Conservation (phyloP, 768 basidiomycete genomes). For the Crassisporium funariophilum region DNA sequence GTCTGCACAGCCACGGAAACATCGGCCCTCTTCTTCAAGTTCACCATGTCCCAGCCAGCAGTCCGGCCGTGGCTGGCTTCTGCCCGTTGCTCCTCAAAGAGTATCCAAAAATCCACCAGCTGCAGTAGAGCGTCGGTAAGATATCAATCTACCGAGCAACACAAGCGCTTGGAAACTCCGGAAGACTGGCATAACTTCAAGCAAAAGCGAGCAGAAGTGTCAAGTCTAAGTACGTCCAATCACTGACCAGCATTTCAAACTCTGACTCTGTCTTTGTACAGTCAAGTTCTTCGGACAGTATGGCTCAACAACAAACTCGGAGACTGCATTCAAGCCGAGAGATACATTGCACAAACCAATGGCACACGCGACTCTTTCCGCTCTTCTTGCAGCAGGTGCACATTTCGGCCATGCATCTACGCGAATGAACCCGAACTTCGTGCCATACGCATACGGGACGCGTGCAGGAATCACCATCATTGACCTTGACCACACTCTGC, state of each 20-base stretch:
- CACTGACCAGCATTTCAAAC: constrained; percentile 3
- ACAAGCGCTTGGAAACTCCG: constrained; percentile 40
- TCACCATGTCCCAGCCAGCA: constrained; percentile 40
- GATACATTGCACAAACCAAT: constrained; percentile 70
- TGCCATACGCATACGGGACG: constrained; percentile 90
- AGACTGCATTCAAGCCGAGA: constrained; percentile 73
- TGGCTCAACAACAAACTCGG: constrained; percentile 75
- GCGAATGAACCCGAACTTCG: constrained; percentile 86
- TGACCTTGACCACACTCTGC: constrained; percentile 92
- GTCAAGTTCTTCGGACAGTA: constrained; percentile 65
- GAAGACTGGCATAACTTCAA: constrained; percentile 72
- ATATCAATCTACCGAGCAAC: constrained; percentile 29
- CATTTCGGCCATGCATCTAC: constrained; percentile 89
- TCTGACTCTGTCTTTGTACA: constrained; percentile 29
- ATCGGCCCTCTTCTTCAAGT: constrained; percentile 21
- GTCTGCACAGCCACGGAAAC: constrained; percentile 47
- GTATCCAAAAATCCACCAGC: constrained; percentile 7
- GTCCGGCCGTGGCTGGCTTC: constrained; percentile 40
- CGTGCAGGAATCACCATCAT: constrained; percentile 91
- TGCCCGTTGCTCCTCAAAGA: constrained; percentile 32
- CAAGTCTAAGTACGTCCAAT: constrained; percentile 51
- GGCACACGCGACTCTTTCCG: constrained; percentile 76
- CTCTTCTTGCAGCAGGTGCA: constrained; percentile 89
- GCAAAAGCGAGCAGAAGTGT: constrained; percentile 54
- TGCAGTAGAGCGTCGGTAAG: constrained; percentile 18